Evolutionary conservation across 305 asterid species (phyloP), one percentile per base, ranked within the genome.

Genomic region (Euphrasia arctica): DNA sequence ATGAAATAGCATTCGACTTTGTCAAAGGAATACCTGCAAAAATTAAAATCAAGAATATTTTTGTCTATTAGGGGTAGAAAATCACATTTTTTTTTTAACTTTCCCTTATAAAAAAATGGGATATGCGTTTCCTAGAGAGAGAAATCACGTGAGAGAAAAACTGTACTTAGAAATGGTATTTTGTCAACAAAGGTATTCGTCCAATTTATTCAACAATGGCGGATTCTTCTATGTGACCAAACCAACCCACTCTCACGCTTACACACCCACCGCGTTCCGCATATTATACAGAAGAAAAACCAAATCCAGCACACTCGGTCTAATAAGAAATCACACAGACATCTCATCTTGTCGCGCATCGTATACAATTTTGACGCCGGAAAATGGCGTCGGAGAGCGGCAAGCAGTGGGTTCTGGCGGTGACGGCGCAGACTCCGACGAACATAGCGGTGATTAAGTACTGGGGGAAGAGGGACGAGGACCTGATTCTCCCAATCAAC

Each of bases 361-460:
- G 39, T 7, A 34, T 7, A 8, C 4, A 32, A 32, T 32, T 32
- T 32, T 32, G 36, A 32, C 36, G 10, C 31, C 50, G 28, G 12
- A 5, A 36, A 59, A 82, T 78, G 83, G 80, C 76, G 74, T 67
- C 64, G 56, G 83, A 77, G 65, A 62, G 65, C 74, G 72, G 70
- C 67, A 32, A 77, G 58, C 78, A 78, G n/a, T 93, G 99, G 99
- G 76, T 90, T 60, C 58, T 83, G 70, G 77, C 78, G 77, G 80
- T 77, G 51, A 93, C 97, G 54, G 99, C 99, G 18, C 97, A 87
- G 74, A 93, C 97, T 67, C 97, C 99, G 22, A 90, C 99, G 4
- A 93, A 93, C 70, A 88, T 93, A 62, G 96, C 99, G 13, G 99
- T 93, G 75, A 88, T 93, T 8, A 93, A 93, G 83, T 93, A 93